phyloP scores from a whole-genome alignment of 805 yeast species.

The Zygosaccharomyces bailii region DNA sequence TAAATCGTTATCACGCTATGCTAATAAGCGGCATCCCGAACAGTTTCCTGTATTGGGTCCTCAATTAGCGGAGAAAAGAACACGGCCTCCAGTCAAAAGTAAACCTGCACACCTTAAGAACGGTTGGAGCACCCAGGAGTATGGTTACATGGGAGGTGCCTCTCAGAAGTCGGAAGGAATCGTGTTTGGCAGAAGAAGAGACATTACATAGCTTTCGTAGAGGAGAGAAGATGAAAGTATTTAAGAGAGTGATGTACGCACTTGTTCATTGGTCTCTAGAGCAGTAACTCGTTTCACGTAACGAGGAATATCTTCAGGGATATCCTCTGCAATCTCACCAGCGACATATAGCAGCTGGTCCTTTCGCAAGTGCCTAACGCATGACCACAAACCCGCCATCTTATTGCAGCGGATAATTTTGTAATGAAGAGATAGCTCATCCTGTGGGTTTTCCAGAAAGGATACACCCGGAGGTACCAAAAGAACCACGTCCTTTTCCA shows the following conservation, averaged over 20 bases:
- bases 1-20: slow-evolving; percentile 68
- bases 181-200: slow-evolving; percentile 51
- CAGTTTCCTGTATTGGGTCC: slow-evolving; percentile 57
- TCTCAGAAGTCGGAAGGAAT: slow-evolving; percentile 51
- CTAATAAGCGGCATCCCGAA: slow-evolving; percentile 51
- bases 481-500: slow-evolving; percentile 33
- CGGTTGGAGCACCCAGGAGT: slow-evolving; percentile 56
- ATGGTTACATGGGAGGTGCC: slow-evolving; percentile 59
- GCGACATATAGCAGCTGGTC: slow-evolving; percentile 32
- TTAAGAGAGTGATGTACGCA: not conserved
- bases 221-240: not conserved
- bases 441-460: slow-evolving; percentile 15
- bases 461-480: slow-evolving; percentile 35
- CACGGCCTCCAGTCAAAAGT: slow-evolving; percentile 49
- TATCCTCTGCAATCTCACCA: slow-evolving; percentile 25
- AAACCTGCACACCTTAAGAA: slow-evolving; percentile 49
- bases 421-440: slow-evolving; percentile 25
- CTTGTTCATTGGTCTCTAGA: slow-evolving; percentile 11
- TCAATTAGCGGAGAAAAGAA: slow-evolving; percentile 45
- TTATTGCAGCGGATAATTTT: slow-evolving; percentile 47
- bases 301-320: slow-evolving; percentile 34
- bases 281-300: slow-evolving; percentile 28
- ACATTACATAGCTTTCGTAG: slow-evolving; percentile 34
- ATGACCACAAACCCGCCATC: slow-evolving; percentile 48
- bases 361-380: slow-evolving; percentile 50